Conservation (phyloP, 2,329 filamentous ascomycete species). For the Epichloe bromicola region DNA sequence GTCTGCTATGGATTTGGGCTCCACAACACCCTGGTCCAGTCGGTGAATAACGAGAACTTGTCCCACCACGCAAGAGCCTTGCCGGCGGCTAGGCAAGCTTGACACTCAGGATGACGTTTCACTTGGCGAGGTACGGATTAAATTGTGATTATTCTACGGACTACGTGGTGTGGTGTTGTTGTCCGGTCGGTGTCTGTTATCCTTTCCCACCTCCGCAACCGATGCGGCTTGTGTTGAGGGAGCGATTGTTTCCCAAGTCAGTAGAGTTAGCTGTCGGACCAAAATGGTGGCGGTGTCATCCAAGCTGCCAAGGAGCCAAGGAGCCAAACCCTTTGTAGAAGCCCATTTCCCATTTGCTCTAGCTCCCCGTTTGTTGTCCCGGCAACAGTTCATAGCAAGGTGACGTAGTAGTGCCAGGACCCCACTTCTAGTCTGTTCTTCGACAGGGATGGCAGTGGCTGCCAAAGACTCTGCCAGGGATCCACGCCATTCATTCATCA, state of each 20-base stretch:
- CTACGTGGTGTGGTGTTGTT: background rate
- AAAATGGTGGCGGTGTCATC: background rate
- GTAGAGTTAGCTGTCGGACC: too few relatives aligned
- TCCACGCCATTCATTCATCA: too few relatives aligned
- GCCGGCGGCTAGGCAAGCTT: background rate
- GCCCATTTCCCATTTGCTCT: too few relatives aligned
- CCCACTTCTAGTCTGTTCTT: background rate
- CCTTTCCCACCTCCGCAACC: too few relatives aligned
- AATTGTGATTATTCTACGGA: background rate
- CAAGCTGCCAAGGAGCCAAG: too few relatives aligned
- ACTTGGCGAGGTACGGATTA: background rate
- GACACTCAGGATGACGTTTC: background rate
- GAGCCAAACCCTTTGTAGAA: too few relatives aligned
- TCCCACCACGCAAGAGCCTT: background rate
- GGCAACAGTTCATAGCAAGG: background rate
- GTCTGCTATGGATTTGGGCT: background rate
- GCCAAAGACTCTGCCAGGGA: background rate
- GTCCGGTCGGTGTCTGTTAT: too few relatives aligned
- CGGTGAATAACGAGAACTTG: background rate
- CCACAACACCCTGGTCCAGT: background rate
- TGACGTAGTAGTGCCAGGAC: background rate
- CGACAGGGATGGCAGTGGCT: background rate
- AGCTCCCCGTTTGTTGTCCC: background rate
- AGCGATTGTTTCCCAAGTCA: too few relatives aligned
- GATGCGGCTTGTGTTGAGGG: too few relatives aligned